Percentiles rank a stretch among this genome's conserved stretches.
Evolutionary conservation across 768 basidiomycete species (phyloP).

Genomic region (Mycena metata): DNA sequence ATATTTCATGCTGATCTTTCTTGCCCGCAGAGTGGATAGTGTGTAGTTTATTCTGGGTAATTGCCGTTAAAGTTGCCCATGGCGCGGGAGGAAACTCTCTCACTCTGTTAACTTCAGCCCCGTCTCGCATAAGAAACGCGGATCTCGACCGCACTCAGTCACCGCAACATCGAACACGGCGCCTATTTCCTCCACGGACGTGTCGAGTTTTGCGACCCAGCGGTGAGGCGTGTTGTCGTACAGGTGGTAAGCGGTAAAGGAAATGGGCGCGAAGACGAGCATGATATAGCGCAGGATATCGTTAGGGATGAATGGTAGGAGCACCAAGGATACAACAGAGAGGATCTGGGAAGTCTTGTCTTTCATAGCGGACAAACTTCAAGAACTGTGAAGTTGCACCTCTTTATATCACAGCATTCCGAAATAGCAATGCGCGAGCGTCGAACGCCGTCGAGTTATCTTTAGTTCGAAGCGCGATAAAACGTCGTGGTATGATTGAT

Average conservation of each 20-base stretch:
- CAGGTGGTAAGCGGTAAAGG: neutral
- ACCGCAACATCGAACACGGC: constrained; percentile 8
- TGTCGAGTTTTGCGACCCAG: neutral
- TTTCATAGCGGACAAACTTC: constrained; percentile 4
- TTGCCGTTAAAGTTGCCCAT: neutral
- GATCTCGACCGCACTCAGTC: constrained; percentile 15
- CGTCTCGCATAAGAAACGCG: constrained; percentile 15
- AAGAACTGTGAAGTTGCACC: no score
- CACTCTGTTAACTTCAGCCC: constrained; percentile 11
- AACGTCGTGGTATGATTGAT: no score
- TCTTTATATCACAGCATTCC: no score
- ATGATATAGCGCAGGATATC: neutral
- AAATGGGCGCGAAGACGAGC: neutral
- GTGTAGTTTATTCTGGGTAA: neutral
- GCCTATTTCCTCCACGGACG: neutral
- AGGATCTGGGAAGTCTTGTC: neutral
- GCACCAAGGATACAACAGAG: neutral
- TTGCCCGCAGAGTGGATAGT: neutral
- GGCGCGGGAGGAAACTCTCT: neutral
- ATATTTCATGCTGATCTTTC: neutral
- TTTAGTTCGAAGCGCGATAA: no score
- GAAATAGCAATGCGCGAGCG: no score
- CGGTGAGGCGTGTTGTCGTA: no score
- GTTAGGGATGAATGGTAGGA: constrained; percentile 14
- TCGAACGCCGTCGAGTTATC: no score